Evolutionary conservation across 108 stramenopile genomes (phyloP), one percentile per base, ranked within the genome.

Genomic region (Cyclotella baltica): DNA sequence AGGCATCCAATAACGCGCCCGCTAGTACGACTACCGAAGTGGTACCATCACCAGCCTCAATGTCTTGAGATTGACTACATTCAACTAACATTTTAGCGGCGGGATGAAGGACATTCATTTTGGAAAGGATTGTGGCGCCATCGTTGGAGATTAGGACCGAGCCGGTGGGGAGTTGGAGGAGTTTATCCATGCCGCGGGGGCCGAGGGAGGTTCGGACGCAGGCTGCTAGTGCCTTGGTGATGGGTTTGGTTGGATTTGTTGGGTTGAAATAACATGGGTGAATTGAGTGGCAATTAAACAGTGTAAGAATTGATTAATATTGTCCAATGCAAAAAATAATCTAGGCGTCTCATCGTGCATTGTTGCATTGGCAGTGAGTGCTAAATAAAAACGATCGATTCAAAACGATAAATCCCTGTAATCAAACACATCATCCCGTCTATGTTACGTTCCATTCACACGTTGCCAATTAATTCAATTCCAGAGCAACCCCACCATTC

Each of bases 41-140:
- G 25, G 98, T 98, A 15, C 98, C 98, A 71, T 96, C 95, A 0
- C 99, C 99, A 1, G 99, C 99, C 83, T 99, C 98, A 50, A 98
- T 96, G 75, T 99, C 99, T 83, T 99, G 99, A n/a, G 93, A 89
- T 80, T 98, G 96, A 37, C 89, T 91, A 34, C 98, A 87, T 79
- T 98, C 96, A 48, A 99, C 98, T 40, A 99, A 83, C 99, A 99
- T 99, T 88, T 99, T 97, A 20, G 98, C 99, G 30, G 98, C 97
- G 18, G 99, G 99, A 82, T 99, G 99, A 71, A 98, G 82, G 27
- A 98, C 97, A 62, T 98, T 89, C 97, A 99, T 97, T 65, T 98
- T 97, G 66, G 82, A 85, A 27, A 99, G 75, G 73, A 99, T 98
- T 15, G 99, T 99, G 36, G 99, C 99, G 23, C 99, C 99, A 70